Evolutionary conservation across 2,329 filamentous ascomycete genomes (phyloP), one percentile per base, ranked within the genome.

Genomic region (Aspergillus aculeatinus): DNA sequence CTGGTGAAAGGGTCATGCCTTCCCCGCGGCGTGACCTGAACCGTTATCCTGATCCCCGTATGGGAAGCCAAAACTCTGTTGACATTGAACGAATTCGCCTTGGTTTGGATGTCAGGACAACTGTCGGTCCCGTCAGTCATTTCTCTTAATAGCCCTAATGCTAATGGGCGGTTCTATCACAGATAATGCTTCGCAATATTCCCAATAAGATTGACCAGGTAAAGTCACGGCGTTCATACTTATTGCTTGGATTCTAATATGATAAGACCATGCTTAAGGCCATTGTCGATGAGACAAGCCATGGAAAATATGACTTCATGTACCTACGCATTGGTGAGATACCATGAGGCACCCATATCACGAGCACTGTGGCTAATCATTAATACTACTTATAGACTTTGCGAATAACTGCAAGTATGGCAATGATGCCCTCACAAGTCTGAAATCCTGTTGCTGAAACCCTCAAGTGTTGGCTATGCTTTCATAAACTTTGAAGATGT

Each of bases 101-200:
- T 16, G 89, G 89, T 10, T 83, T 85, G 50, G 89, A 92, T 71
- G 89, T 92, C 60, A 85, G 89, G 55, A 92, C 89, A 9, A 92
- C 89, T 0, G 89, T 90, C 79, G 76, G 84, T 77, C 6, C 39
- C 16, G 27, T 27, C 2, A 12, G 12, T n/a, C 14, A 12, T 27
- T 31, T 35, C 35, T 7, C n/a, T 23, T 29, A 12, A 16, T 27
- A n/a, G 27, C 35, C 48, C 19, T 21, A 12, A 58, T 54, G 19
- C 48, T 48, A 35, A 58, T 52, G 5, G 55, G 10, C 21, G 7
- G 49, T 9, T 21, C 16, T n/a, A 14, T 55, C 14, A 35, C 29
- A 92, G 89, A 91, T 98, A 65, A 97, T 98, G 94, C 77, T 97
- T 33, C 88, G 94, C 44, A 97, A 98, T 73, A 94, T 97, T 50